These are phyloP conservation scores for Paramecium octaurelia DNA, from an alignment of 73 alveolate species.

Conservation along the genomic window DNA sequence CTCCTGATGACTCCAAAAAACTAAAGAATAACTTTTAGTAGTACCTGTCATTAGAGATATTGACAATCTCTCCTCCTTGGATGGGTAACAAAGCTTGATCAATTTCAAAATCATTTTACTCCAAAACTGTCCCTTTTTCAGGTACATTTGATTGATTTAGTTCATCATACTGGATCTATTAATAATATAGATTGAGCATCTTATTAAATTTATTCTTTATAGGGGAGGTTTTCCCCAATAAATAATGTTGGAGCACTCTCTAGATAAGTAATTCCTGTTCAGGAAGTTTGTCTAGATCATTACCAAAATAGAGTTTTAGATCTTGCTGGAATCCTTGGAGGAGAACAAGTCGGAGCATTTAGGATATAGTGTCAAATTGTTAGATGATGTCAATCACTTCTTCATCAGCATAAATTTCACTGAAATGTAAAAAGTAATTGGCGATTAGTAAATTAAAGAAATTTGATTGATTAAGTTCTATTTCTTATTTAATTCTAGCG, in stretches of 20 bases:
- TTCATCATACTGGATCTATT: background rate
- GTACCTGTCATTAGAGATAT: background rate
- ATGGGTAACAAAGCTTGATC: background rate
- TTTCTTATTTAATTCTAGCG: background rate
- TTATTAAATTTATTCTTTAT: background rate
- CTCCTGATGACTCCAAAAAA: background rate
- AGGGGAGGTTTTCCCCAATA: conserved; percentile 4
- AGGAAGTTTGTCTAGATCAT: background rate
- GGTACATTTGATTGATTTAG: background rate
- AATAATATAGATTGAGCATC: background rate
- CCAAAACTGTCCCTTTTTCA: background rate
- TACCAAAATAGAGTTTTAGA: background rate
- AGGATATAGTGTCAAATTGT: background rate
- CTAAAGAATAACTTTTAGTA: background rate
- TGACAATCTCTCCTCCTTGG: background rate
- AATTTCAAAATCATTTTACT: background rate
- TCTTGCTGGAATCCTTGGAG: background rate
- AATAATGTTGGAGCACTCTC: background rate
- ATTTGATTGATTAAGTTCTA: background rate
- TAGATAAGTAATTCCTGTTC: background rate
- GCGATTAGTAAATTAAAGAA: background rate
- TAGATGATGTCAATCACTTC: background rate
- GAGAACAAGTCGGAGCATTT: background rate
- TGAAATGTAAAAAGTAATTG: background rate
- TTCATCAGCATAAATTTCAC: background rate